Conservation (phyloP, 192 early-diverging fungal species). For the Umbelopsis sp. region DNA sequence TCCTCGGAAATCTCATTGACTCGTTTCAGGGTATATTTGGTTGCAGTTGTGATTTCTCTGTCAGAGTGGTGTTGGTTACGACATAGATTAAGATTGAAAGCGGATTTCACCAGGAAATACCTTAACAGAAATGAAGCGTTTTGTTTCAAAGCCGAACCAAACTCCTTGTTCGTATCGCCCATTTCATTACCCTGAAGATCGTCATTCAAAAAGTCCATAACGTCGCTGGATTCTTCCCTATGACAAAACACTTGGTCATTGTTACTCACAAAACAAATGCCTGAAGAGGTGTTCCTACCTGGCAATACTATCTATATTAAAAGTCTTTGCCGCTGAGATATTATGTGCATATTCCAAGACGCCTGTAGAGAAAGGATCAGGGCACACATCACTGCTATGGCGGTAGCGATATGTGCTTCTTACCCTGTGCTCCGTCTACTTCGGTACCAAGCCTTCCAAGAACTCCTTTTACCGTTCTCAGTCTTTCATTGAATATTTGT, state of each 20-base stretch:
- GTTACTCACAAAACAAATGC: not conserved
- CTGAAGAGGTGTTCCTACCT: not conserved
- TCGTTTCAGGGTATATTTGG: not conserved
- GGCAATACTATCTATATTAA: not conserved
- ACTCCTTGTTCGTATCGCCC: conserved; percentile 6
- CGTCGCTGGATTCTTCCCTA: not conserved
- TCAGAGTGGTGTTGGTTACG: not conserved
- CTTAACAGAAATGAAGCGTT: conserved; percentile 6
- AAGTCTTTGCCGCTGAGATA: conserved; percentile 10
- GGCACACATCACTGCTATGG: not conserved
- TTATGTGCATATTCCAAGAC: conserved; percentile 18
- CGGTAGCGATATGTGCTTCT: not conserved
- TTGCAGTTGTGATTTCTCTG: conserved; percentile 9
- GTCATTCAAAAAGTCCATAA: conserved; percentile 8
- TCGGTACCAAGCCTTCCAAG: conserved; percentile 8
- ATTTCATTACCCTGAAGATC: conserved; percentile 1
- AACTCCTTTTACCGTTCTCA: not conserved
- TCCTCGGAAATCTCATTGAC: not conserved
- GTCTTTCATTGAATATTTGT: conserved; percentile 17
- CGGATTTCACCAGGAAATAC: not conserved
- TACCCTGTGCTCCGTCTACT: conserved; percentile 5
- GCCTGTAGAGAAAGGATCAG: not conserved
- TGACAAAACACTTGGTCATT: not conserved
- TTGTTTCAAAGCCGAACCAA: not conserved
- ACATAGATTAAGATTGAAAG: no score